Conservation (phyloP, 2,329 filamentous ascomycete genomes). For the Fusarium nodosum region DNA sequence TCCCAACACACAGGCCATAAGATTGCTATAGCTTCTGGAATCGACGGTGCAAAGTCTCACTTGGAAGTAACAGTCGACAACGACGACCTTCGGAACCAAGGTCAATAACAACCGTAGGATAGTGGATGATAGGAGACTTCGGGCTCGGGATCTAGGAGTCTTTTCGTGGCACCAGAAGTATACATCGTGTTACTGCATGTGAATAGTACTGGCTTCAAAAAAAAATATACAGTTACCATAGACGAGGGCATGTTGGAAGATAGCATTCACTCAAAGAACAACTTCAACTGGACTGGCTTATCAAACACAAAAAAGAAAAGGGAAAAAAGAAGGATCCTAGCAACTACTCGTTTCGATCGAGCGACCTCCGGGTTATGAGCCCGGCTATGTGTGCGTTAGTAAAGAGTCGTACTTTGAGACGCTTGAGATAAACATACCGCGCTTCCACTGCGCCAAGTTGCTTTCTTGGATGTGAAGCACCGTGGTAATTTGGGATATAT, state of each 20-base stretch:
- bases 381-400: constrained; percentile 25
- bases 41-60: too few species aligned
- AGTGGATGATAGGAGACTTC: too few species aligned
- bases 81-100: background rate
- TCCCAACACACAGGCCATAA: background rate
- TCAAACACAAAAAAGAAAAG: fast-evolving
- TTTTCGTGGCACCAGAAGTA: too few species aligned
- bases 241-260: background rate
- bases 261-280: background rate
- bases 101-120: background rate
- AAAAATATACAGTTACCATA: fast-evolving
- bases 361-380: constrained; percentile 34
- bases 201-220: fast-evolving
- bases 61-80: background rate
- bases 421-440: constrained; percentile 10
- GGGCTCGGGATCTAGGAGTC: too few species aligned
- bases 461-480: constrained; percentile 12
- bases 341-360: constrained; percentile 34
- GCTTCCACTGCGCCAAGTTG: constrained; percentile 35
- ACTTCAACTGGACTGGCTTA: too few species aligned
- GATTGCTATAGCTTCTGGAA: background rate
- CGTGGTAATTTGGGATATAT: background rate
- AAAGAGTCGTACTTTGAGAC: background rate
- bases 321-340: constrained; percentile 21
- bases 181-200: fast-evolving